Percentiles rank a stretch among this genome's conserved stretches.
These are phyloP conservation scores for Trametes cubensis DNA, from an alignment of 768 basidiomycete species.

Conservation along the genomic window DNA sequence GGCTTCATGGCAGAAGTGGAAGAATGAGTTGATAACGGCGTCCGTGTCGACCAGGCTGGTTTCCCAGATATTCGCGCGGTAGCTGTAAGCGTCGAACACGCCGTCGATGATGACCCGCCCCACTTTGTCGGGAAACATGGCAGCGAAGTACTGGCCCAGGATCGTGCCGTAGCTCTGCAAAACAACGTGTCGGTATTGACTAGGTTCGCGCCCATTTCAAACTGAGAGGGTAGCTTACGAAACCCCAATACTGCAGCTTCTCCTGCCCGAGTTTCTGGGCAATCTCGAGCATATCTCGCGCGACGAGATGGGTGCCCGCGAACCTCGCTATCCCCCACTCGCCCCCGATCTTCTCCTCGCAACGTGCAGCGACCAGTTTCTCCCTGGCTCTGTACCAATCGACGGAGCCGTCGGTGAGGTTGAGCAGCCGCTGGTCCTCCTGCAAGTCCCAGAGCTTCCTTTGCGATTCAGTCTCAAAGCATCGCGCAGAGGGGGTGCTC, in stretches of 20 bases:
- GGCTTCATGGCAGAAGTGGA: conserved; percentile 28
- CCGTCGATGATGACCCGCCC: conserved; percentile 37
- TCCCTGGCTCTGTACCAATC: conserved; percentile 12
- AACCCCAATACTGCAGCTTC: conserved; percentile 37
- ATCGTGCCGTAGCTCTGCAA: conserved; percentile 24
- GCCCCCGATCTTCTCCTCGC: conserved; percentile 23
- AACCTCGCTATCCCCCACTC: conserved; percentile 26
- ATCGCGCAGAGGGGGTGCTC: conserved; percentile 24
- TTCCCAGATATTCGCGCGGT: conserved; percentile 26
- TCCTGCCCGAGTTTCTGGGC: conserved; percentile 33
- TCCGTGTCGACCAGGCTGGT: conserved; percentile 32
- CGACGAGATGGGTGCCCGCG: conserved; percentile 34
- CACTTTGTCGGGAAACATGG: conserved; percentile 39
- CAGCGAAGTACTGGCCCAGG: conserved; percentile 32
- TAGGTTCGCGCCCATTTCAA: too few species aligned
- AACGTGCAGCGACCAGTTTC: conserved; percentile 6
- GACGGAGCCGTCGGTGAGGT: conserved; percentile 19
- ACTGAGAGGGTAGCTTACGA: conserved; percentile 20
- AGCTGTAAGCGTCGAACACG: conserved; percentile 33
- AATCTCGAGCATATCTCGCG: conserved; percentile 38
- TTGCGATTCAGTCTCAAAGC: conserved; percentile 18
- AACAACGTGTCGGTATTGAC: background rate
- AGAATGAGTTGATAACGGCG: conserved; percentile 24
- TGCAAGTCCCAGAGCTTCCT: conserved; percentile 20
- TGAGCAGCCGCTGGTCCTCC: conserved; percentile 12